Base-by-base conservation (phyloP, 176 grass and related monocot genomes). In the Oryza australiensis region DNA sequence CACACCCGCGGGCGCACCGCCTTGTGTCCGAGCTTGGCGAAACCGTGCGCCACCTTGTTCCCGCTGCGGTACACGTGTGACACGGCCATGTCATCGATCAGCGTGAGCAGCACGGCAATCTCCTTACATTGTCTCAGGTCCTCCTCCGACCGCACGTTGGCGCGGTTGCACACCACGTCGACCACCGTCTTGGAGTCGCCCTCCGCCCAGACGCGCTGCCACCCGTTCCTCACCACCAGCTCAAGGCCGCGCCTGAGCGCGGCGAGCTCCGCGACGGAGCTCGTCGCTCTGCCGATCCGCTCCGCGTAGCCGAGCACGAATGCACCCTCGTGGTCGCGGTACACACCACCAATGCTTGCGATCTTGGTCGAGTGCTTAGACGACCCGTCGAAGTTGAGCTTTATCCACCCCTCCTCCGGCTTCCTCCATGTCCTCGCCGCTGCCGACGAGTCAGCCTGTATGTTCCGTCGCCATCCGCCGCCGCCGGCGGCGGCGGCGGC, bases 231-330 rank as follows among this genome's bases (percentile, higher is more conserved):
- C 63, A 91, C 57, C 4, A 91, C 94, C 23, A 97, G 82, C 77
- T 97, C 90, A 0, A 97, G 81, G 2, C 91, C 94, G 20, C 94
- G 91, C 30, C 92, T 88, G n/a, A 87, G 88, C 30, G 91, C 91
- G 0, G 87, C 78, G 1, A 97, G 77, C 86, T 97, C 94, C 7
- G 91, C 94, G 13, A 89, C 86, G 10, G 94, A 97, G 80, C 94
- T 93, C 5, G 94, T 91, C 2, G 88, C 91, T 23, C 14, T 46
- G 22, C 90, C 91, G 18, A 97, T 97, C 29, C 60, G 73, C 79
- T 97, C 91, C 5, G 94, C 89, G 75, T 93, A 97, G 1, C 94
- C 94, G 13, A 8, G 63, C n/a, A 55, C 20, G 20, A 55, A 55
- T 15, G 18, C 20, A 6, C 51, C 51, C 51, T 55, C 20, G 20